Conservation (phyloP, 164 flowering plant genomes). For the Tetrastigma voinierianum region DNA sequence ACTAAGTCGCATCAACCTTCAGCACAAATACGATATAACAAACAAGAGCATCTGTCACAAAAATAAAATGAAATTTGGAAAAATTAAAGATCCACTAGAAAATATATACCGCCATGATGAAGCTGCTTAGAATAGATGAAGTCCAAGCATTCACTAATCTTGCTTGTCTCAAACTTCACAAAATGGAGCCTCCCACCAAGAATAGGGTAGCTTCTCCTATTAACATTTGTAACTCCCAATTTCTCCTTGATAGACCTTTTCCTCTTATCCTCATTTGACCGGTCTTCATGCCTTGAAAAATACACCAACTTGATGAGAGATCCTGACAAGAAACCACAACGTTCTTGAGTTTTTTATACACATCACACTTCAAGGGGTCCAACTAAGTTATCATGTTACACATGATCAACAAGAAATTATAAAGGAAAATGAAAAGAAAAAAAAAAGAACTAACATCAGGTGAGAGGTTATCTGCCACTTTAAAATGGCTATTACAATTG, state of each 20-base stretch:
- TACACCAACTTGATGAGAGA: slow-evolving; percentile 93
- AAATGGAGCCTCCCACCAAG: slow-evolving; percentile 99
- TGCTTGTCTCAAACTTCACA: slow-evolving; percentile 95
- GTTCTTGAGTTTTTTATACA: neutral
- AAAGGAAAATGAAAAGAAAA: neutral
- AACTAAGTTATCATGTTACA: neutral
- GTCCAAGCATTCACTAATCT: slow-evolving; percentile 87
- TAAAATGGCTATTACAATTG: too few relatives aligned
- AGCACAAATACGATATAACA: neutral
- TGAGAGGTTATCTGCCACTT: too few relatives aligned
- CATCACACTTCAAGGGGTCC: neutral
- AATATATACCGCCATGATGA: slow-evolving; percentile 67
- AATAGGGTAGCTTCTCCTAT: slow-evolving; percentile 79
- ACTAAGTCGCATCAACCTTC: neutral
- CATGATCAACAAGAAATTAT: neutral
- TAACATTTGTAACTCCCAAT: slow-evolving; percentile 69
- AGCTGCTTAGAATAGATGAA: slow-evolving; percentile 92
- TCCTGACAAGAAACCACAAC: slow-evolving; percentile 44
- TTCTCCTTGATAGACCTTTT: slow-evolving; percentile 60
- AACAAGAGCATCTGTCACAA: too few relatives aligned
- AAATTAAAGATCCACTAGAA: neutral
- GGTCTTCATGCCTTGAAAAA: slow-evolving; percentile 90
- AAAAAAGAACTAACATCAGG: neutral
- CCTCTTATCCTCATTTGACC: slow-evolving; percentile 55
- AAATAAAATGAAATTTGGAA: neutral